phyloP scores from a whole-genome alignment of 1,284 basidiomycete genomes.

The Sparassis latifolia region DNA sequence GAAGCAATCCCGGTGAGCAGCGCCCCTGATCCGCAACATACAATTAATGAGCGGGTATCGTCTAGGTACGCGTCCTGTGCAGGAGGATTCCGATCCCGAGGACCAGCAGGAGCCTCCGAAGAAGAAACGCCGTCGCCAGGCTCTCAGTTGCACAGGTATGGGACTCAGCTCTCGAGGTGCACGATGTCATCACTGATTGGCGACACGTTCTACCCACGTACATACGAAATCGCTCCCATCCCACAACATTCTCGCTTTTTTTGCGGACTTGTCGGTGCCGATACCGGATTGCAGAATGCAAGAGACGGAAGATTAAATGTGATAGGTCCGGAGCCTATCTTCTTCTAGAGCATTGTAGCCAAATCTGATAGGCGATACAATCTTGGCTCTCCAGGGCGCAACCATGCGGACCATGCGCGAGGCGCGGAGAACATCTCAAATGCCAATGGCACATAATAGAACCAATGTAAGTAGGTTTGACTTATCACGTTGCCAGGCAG shows the following conservation, averaged over 20 bases:
- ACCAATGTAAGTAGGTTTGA: constrained; percentile 38
- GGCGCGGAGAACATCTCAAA: constrained; percentile 46
- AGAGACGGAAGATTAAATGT: constrained; percentile 56
- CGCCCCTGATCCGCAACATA: neutral
- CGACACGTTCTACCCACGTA: neutral
- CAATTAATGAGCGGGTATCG: neutral
- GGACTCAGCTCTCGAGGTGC: neutral
- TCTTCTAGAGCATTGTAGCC: constrained; percentile 1
- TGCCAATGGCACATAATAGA: constrained; percentile 55
- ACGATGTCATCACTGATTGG: constrained; percentile 1
- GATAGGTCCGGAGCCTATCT: constrained; percentile 38
- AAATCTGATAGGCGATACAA: constrained; percentile 13
- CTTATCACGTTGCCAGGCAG: neutral
- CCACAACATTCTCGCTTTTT: neutral
- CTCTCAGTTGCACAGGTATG: constrained; percentile 70
- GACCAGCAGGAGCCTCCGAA: constrained; percentile 52
- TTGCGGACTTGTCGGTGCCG: constrained; percentile 1
- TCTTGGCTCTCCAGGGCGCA: constrained; percentile 32
- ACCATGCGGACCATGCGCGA: constrained; percentile 50
- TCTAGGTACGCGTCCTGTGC: constrained; percentile 16
- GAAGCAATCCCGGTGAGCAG: constrained; percentile 16
- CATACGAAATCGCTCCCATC: neutral
- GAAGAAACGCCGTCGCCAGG: constrained; percentile 70
- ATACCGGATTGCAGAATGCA: constrained; percentile 36
- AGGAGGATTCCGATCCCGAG: constrained; percentile 42